Evolutionary conservation across 257 asterid genomes (phyloP).

Genomic region (Solanum etuberosum): DNA sequence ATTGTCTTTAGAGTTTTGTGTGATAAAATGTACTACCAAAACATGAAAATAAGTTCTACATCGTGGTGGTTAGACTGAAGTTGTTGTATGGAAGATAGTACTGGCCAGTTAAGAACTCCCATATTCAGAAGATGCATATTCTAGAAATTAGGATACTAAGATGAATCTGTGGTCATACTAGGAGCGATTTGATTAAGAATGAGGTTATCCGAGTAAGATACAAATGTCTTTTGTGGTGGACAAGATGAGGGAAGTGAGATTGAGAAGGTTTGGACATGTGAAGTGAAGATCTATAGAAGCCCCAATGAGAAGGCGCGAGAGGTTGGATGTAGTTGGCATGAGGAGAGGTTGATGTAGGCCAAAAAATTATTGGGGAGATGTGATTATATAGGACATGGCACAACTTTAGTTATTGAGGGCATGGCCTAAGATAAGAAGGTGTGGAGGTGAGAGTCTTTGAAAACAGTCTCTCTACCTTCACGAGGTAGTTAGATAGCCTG

Average conservation of each 20-base stretch:
- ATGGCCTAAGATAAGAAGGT: background rate
- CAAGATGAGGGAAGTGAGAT: background rate
- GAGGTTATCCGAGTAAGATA: background rate
- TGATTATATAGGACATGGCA: background rate
- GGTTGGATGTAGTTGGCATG: background rate
- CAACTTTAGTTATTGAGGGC: background rate
- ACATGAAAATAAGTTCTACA: background rate
- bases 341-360: background rate
- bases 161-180: background rate
- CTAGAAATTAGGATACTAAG: background rate
- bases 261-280: background rate
- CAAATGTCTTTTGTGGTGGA: background rate
- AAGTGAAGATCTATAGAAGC: background rate
- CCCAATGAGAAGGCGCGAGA: background rate
- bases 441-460: background rate
- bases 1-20: background rate
- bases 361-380: background rate
- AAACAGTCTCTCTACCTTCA: background rate
- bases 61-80: background rate
- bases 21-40: background rate
- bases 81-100: background rate
- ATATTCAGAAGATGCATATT: background rate
- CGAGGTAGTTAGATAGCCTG: background rate
- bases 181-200: background rate
- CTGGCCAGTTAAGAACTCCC: background rate